Evolutionary conservation across 2,329 filamentous ascomycete genomes (phyloP).

Genomic region (Aspergillus quadrilineatus): DNA sequence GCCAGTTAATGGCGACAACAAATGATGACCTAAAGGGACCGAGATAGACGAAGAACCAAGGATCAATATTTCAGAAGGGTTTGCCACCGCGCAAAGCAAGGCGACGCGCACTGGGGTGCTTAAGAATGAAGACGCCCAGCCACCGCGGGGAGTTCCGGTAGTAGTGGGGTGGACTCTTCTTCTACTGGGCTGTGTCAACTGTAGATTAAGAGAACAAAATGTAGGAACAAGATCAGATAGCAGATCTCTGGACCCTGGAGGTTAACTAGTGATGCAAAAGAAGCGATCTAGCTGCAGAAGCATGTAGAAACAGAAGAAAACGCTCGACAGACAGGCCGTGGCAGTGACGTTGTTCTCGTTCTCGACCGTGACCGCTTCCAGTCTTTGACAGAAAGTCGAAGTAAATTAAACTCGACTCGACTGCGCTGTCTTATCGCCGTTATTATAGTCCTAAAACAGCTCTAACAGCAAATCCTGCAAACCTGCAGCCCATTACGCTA

Average conservation of each 20-base stretch:
- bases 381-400: conserved; percentile 2
- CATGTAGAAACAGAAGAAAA: neutral
- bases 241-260: neutral
- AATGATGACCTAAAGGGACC: conserved; percentile 17
- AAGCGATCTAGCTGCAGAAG: neutral
- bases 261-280: neutral
- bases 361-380: conserved; percentile 22
- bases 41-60: conserved; percentile 30
- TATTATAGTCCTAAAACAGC: conserved; percentile 4
- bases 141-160: conserved; percentile 19
- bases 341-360: conserved; percentile 1
- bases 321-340: neutral
- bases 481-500: neutral
- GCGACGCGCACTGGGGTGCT: conserved; percentile 23
- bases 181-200: neutral
- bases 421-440: conserved; percentile 2
- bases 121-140: conserved; percentile 18
- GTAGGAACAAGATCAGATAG: neutral
- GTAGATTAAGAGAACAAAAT: neutral
- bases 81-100: conserved; percentile 31
- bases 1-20: conserved; percentile 9
- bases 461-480: neutral
- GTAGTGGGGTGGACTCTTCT: neutral
- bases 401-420: neutral
- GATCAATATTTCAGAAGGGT: conserved; percentile 19